phyloP scores from a whole-genome alignment of 345 rosid species.

The Ceriops zippeliana region DNA sequence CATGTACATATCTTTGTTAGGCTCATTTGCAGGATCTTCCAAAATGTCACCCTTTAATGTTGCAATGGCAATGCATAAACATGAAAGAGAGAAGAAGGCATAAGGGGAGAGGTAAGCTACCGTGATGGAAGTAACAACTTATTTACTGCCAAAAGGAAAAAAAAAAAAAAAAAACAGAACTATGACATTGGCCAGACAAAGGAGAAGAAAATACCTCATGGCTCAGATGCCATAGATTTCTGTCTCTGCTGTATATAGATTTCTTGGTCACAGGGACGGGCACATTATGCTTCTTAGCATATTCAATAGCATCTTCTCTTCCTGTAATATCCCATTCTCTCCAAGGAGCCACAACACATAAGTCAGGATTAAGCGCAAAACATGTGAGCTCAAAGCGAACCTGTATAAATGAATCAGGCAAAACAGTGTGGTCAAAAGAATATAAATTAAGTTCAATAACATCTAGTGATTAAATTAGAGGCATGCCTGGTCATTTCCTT shows the following conservation, averaged over 20 bases:
- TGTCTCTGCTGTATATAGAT: slow-evolving; percentile 92
- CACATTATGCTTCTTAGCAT: slow-evolving; percentile 87
- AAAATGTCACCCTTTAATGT: slow-evolving; percentile 73
- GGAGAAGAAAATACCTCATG: slow-evolving; percentile 43
- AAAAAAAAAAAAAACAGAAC: too few species aligned
- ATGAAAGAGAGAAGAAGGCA: not conserved
- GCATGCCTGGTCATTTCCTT: slow-evolving; percentile 97
- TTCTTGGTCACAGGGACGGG: slow-evolving; percentile 95
- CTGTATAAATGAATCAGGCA: slow-evolving; percentile 30
- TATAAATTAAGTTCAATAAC: slow-evolving; percentile 1
- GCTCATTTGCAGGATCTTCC: slow-evolving; percentile 93
- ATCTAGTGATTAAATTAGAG: slow-evolving; percentile 2
- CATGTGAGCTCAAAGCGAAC: slow-evolving; percentile 96
- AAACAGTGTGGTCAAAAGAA: slow-evolving; percentile 10
- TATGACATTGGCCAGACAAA: too few species aligned
- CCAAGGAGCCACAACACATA: slow-evolving; percentile 96
- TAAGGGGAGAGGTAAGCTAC: too few species aligned
- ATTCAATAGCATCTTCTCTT: slow-evolving; percentile 93
- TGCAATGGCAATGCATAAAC: not conserved
- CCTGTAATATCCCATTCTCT: slow-evolving; percentile 96
- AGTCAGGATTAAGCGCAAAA: slow-evolving; percentile 86
- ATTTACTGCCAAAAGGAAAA: too few species aligned
- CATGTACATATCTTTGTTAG: slow-evolving; percentile 93
- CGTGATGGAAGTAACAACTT: too few species aligned
- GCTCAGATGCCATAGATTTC: slow-evolving; percentile 94